Conservation (phyloP, 2,329 filamentous ascomycete species). For the Beauveria bassiana region DNA sequence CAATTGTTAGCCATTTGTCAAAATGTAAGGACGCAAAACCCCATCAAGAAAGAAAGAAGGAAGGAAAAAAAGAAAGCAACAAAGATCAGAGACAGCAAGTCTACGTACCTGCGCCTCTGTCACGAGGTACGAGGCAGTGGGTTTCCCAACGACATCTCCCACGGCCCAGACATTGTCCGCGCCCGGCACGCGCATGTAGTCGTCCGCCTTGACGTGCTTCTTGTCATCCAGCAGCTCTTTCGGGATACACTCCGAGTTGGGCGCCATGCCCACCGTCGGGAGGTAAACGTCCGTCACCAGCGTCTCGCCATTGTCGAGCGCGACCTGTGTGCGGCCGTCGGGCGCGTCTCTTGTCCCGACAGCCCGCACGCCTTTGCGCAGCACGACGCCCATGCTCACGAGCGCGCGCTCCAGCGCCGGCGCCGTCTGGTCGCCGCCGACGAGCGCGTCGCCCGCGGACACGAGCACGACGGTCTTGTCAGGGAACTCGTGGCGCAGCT, state of each 20-base stretch:
- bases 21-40: not conserved
- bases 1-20: not conserved
- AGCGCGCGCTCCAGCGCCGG: constrained; percentile 39
- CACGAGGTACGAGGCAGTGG: constrained; percentile 49
- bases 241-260: constrained; percentile 48
- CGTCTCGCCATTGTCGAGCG: constrained; percentile 37
- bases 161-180: constrained; percentile 42
- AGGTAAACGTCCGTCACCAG: constrained; percentile 49
- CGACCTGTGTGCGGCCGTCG: constrained; percentile 41
- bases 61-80: no score
- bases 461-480: constrained; percentile 43
- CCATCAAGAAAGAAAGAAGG: not conserved
- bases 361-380: constrained; percentile 37
- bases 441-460: constrained; percentile 30
- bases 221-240: constrained; percentile 33
- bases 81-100: not conserved
- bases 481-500: constrained; percentile 45
- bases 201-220: constrained; percentile 42
- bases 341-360: constrained; percentile 22
- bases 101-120: constrained; percentile 44
- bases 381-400: constrained; percentile 42
- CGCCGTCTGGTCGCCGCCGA: constrained; percentile 37
- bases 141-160: constrained; percentile 45
- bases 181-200: constrained; percentile 39
- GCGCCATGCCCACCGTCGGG: constrained; percentile 45